Conservation (phyloP, 129 eudicot species). For the Deinandra increscens region DNA sequence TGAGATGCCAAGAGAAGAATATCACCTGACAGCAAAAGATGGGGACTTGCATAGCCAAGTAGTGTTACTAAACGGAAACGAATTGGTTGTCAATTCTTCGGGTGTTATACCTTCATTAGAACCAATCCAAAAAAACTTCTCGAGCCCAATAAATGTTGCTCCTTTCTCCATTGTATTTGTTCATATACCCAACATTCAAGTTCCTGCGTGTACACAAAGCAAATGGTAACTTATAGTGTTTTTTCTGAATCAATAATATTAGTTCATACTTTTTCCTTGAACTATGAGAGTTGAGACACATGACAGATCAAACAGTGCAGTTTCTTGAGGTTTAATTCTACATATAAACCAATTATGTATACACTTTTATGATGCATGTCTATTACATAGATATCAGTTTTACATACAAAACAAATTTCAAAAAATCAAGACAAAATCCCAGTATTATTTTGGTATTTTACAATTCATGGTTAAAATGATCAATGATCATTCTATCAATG, state of each 20-base stretch:
- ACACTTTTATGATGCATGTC: no score
- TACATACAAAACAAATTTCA: no score
- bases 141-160: conserved; percentile 37
- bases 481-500: no score
- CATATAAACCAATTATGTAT: no score
- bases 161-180: conserved; percentile 68
- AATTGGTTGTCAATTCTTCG: conserved; percentile 40
- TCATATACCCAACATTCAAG: conserved; percentile 39
- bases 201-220: conserved; percentile 45
- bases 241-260: neutral
- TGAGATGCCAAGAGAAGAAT: conserved; percentile 54
- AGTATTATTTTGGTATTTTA: no score
- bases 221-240: conserved; percentile 12
- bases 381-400: no score
- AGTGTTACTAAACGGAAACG: conserved; percentile 49
- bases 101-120: conserved; percentile 53
- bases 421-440: no score
- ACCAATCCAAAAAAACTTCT: conserved; percentile 37
- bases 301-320: neutral
- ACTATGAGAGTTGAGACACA: no score
- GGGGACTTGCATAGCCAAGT: conserved; percentile 64
- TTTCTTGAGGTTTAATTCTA: neutral
- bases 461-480: no score
- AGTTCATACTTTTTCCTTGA: neutral
- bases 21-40: conserved; percentile 59